These are phyloP conservation scores for Puccinia coronata DNA, from an alignment of 1,284 basidiomycete species.

Conservation along the genomic window DNA sequence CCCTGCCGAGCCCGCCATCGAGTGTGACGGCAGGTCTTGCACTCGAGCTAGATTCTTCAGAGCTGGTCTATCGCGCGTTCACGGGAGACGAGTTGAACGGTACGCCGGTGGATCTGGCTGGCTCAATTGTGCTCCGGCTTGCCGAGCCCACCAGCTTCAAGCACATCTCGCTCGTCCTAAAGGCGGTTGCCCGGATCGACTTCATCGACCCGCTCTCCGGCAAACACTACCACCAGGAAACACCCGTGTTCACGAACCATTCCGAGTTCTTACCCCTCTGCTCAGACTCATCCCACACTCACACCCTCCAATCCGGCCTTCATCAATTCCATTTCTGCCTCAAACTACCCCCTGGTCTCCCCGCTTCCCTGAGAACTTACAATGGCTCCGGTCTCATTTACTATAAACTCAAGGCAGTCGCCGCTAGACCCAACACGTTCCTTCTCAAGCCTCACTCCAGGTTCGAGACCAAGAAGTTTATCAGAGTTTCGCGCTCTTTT, in stretches of 20 bases:
- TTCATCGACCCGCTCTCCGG: slow-evolving; percentile 26
- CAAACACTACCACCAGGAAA: slow-evolving; percentile 39
- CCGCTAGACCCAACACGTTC: slow-evolving; percentile 68
- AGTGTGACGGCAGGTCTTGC: neutral
- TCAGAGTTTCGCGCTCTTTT: slow-evolving; percentile 73
- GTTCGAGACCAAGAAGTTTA: slow-evolving; percentile 67
- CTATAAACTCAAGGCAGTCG: slow-evolving; percentile 84
- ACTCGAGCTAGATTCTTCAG: slow-evolving; percentile 2
- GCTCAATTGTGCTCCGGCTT: slow-evolving; percentile 18
- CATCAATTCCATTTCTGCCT: slow-evolving; percentile 40
- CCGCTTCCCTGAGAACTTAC: slow-evolving; percentile 70
- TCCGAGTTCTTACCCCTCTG: slow-evolving; percentile 30
- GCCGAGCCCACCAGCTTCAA: slow-evolving; percentile 40
- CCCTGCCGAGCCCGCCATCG: neutral
- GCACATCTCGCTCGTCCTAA: slow-evolving; percentile 28
- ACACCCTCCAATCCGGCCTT: slow-evolving; percentile 37
- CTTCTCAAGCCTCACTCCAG: slow-evolving; percentile 67
- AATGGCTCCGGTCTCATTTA: slow-evolving; percentile 67
- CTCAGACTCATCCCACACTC: slow-evolving; percentile 18
- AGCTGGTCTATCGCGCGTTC: slow-evolving; percentile 28
- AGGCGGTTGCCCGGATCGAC: slow-evolving; percentile 28
- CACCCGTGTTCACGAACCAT: slow-evolving; percentile 31
- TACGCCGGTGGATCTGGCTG: slow-evolving; percentile 4
- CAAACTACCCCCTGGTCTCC: slow-evolving; percentile 72
- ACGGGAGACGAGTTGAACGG: neutral